These are phyloP conservation scores for Xerocomus potaroensis DNA, from an alignment of 768 basidiomycete species.

Conservation along the genomic window DNA sequence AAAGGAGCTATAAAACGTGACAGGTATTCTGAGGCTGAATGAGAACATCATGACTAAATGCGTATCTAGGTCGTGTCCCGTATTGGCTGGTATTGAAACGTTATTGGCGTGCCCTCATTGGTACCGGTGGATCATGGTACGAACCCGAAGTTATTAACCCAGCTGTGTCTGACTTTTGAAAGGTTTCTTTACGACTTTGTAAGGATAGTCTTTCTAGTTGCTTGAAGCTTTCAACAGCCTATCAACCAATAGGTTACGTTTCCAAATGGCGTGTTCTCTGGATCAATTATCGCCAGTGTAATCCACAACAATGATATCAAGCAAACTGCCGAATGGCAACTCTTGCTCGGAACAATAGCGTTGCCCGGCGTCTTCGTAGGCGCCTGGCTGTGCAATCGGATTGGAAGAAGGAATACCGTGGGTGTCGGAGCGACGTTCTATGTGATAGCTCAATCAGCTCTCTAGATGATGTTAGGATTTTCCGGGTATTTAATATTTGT, in stretches of 20 bases:
- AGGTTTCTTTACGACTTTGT: conserved; percentile 74
- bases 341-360: conserved; percentile 58
- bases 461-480: conserved; percentile 64
- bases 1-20: conserved; percentile 62
- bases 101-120: conserved; percentile 67
- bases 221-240: neutral
- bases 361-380: conserved; percentile 59
- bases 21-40: conserved; percentile 4
- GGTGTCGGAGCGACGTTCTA: conserved; percentile 11
- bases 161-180: conserved; percentile 2
- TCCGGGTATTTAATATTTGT: conserved; percentile 64
- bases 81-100: conserved; percentile 55
- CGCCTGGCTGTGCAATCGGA: conserved; percentile 44
- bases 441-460: conserved; percentile 4
- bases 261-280: conserved; percentile 68
- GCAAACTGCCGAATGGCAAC: conserved; percentile 63
- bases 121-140: conserved; percentile 71
- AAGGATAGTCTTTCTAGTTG: conserved; percentile 2
- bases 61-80: conserved; percentile 46
- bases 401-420: conserved; percentile 58
- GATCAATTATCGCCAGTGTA: conserved; percentile 63
- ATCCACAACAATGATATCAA: conserved; percentile 54
- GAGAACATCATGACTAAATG: neutral
- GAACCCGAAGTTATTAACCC: neutral
- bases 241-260: conserved; percentile 49